Evolutionary conservation across 208 protist genomes (phyloP), one percentile per base, ranked within the genome.

Genomic region (Leishmania gerbilli): DNA sequence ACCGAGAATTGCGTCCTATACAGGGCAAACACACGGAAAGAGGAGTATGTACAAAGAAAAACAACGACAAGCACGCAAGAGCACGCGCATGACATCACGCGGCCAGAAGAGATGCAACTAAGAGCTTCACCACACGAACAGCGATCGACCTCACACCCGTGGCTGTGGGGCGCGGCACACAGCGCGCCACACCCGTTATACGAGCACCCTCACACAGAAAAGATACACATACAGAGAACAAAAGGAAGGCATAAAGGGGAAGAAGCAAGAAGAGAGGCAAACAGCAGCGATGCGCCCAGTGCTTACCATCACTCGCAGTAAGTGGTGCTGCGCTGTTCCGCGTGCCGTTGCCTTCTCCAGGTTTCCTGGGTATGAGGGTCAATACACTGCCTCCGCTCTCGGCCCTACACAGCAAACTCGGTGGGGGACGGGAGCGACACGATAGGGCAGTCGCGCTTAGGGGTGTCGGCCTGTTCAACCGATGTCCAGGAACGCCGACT

Each of bases 391-490:
- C 27, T 51, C 68, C 42, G 21, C 40, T 72, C 21, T 76, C 34
- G 71, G 11, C 4, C 27, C 79, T 85, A 85, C 17, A 77, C 76
- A n/a, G 53, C 74, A 47, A 87, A 87, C 24, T 87, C 83, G 17
- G 42, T 65, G 42, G 83, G 83, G 31, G 83, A 84, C 8, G 83
- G 83, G 7, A 87, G 69, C 11, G 64, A 65, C 7, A 55, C 79
- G 0, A 37, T 37, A 11, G 8, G 21, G 31, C 9, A 7, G 31
- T 24, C 42, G 27, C n/a, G 45, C 45, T 13, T 45, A 21, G 7
- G 31, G n/a, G 64, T 7, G 58, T 6, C 19, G 47, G 31, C 24
- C 34, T 53, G 2, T 15, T 47, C 42, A 15, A 2, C 1, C 13
- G 62, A 53, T 24, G 4, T n/a, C 76, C 40, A 72, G 17, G 62